These are phyloP conservation scores for Clavispora fructus DNA, from an alignment of 805 yeast species.

Conservation along the genomic window DNA sequence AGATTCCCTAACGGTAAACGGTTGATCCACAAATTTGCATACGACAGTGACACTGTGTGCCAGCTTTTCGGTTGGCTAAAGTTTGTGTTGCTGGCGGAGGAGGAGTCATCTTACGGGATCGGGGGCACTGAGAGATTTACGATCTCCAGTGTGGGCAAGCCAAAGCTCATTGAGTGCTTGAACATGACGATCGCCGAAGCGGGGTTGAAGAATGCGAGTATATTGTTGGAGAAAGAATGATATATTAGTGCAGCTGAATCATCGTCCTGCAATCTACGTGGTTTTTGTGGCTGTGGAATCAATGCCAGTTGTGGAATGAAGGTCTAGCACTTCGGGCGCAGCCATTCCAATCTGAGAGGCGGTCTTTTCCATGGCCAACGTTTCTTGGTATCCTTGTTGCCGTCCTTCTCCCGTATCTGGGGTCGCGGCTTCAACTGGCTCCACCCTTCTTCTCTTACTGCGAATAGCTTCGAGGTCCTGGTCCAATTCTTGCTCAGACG, in stretches of 20 bases:
- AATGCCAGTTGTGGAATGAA: neutral
- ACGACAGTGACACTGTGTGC: slow-evolving; percentile 49
- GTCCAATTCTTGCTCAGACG: slow-evolving; percentile 9
- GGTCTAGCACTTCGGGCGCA: neutral
- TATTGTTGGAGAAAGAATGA: slow-evolving; percentile 51
- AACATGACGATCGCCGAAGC: slow-evolving; percentile 63
- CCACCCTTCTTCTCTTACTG: neutral
- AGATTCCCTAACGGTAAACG: slow-evolving; percentile 85
- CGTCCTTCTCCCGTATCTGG: neutral
- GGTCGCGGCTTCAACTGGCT: neutral
- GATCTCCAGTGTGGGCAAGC: slow-evolving; percentile 30
- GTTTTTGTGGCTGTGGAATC: neutral
- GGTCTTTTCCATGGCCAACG: neutral
- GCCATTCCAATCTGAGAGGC: neutral
- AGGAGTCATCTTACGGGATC: slow-evolving; percentile 47
- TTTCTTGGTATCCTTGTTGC: neutral
- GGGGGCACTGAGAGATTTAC: slow-evolving; percentile 29
- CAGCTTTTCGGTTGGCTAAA: slow-evolving; percentile 65
- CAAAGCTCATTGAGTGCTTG: slow-evolving; percentile 52
- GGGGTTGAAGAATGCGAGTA: slow-evolving; percentile 76
- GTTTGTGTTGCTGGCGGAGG: slow-evolving; percentile 41
- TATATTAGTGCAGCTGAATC: neutral
- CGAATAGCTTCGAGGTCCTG: slow-evolving; percentile 6
- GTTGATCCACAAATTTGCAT: slow-evolving; percentile 61
- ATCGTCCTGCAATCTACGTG: neutral